Evolutionary conservation across 345 rosid genomes (phyloP), one percentile per base, ranked within the genome.

Genomic region (Pistacia integerrima): DNA sequence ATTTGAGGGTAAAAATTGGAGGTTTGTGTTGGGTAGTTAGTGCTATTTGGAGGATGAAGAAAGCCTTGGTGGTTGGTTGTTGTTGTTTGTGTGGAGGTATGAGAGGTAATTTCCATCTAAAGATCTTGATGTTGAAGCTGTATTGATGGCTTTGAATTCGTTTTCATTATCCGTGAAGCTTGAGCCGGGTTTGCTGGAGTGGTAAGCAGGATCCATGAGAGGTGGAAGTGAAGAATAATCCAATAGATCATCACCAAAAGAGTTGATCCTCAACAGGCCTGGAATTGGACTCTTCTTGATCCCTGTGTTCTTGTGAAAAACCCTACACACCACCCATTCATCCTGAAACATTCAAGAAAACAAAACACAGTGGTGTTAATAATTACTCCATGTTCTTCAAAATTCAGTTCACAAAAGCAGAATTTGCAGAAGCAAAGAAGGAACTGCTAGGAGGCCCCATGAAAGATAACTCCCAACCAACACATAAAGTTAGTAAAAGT

Each of bases 261-360:
- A 82, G 68, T 84, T 75, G 30, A 64, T 58, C 64, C 90, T 83
- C 13, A 79, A n/a, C 2, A 82, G 35, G 2, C 84, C 91, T 5
- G 79, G 84, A 59, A 77, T 74, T 52, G 86, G 82, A n/a, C 16
- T 80, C 71, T 80, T 91, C 84, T 82, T 86, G 71, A 84, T 63
- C 51, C 91, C 90, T 1, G 81, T 78, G 79, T 79, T 88, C 86
- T 96, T 96, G 84, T 96, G 91, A 57, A 96, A 93, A 87, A 96
- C 88, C 92, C 99, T 88, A 85, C 97, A 78, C 64, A 93, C 98
- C 69, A 91, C 97, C 99, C 99, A 96, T 84, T 92, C 99, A 80
- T 91, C 97, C 99, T 96, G 89, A 30, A 78, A 82, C n/a, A 70
- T 72, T 59, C 17, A 78, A 59, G 41, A 58, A 72, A 54, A 17